phyloP scores from a whole-genome alignment of 768 basidiomycete species.

The Mycena latifolia region DNA sequence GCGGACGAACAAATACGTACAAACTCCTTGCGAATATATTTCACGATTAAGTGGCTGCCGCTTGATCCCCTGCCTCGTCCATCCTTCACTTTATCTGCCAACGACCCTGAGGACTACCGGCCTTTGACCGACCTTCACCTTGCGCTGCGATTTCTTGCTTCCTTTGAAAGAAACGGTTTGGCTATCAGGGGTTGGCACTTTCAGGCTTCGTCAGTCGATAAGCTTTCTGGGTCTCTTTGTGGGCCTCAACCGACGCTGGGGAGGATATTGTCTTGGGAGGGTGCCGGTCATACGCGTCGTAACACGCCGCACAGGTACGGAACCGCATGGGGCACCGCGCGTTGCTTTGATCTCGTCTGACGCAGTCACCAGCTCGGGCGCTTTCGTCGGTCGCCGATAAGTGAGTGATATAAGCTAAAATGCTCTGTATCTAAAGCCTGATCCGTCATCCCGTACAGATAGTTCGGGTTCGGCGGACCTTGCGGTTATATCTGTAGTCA shows the following conservation, averaged over 20 bases:
- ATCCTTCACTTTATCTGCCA: too few species aligned
- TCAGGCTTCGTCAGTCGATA: background rate
- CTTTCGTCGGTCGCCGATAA: background rate
- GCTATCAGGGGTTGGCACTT: background rate
- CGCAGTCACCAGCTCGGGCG: constrained; percentile 1
- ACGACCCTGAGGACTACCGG: too few species aligned
- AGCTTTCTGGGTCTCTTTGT: background rate
- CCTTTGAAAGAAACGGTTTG: background rate
- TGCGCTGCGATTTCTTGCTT: too few species aligned
- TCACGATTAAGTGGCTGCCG: too few species aligned
- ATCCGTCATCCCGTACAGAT: background rate
- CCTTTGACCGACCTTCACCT: too few species aligned
- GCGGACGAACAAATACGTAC: too few species aligned
- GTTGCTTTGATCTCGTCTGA: constrained; percentile 3
- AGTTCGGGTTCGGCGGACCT: background rate
- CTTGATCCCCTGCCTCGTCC: too few species aligned
- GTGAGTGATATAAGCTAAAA: background rate
- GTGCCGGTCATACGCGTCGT: background rate
- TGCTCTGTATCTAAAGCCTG: background rate
- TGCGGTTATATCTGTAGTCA: too few species aligned
- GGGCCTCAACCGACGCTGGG: background rate
- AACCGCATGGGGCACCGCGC: constrained; percentile 4
- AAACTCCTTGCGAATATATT: too few species aligned
- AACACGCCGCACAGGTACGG: background rate
- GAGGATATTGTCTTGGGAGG: too few species aligned